Evolutionary conservation across 345 rosid genomes (phyloP).

Genomic region (Gynandropsis gynandra): DNA sequence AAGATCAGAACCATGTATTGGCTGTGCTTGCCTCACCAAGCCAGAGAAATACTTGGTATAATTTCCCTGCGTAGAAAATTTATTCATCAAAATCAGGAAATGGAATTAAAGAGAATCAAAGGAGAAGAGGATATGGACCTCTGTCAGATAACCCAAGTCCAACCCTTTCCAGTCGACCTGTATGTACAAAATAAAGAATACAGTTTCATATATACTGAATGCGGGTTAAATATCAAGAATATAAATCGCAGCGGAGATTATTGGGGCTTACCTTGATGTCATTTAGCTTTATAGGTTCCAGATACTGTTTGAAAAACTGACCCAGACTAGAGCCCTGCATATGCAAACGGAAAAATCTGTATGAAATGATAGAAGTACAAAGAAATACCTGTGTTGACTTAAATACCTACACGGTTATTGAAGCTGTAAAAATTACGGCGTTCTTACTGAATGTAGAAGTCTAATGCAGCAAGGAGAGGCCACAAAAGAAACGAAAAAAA

Average conservation of each 20-base stretch:
- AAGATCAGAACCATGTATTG: constrained; percentile 59
- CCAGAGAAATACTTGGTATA: constrained; percentile 51
- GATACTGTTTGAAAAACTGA: constrained; percentile 80
- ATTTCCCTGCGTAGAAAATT: constrained; percentile 51
- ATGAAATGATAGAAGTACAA: constrained; percentile 1
- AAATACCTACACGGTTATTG: not conserved
- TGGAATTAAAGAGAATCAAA: constrained; percentile 6
- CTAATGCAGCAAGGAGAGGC: constrained; percentile 9
- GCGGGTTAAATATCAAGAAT: constrained; percentile 7
- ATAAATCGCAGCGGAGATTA: constrained; percentile 2
- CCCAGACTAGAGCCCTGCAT: constrained; percentile 95
- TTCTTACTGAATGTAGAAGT: constrained; percentile 7
- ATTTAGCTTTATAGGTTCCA: constrained; percentile 88
- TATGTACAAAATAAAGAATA: constrained; percentile 19
- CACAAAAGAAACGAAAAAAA: constrained; percentile 5
- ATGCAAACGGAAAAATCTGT: constrained; percentile 3
- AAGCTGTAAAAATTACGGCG: constrained; percentile 15
- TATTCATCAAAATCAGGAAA: constrained; percentile 4
- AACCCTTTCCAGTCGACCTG: constrained; percentile 88
- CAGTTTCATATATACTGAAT: constrained; percentile 14
- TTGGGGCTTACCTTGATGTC: constrained; percentile 52
- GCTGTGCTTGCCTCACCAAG: constrained; percentile 60
- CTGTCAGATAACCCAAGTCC: constrained; percentile 79
- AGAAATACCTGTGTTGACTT: constrained; percentile 9
- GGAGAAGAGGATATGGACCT: constrained; percentile 38